A percentile compares a stretch with the other conserved stretches of the same genome.
Conservation (phyloP, 1,284 basidiomycete genomes). For the Ganoderma lucidum region DNA sequence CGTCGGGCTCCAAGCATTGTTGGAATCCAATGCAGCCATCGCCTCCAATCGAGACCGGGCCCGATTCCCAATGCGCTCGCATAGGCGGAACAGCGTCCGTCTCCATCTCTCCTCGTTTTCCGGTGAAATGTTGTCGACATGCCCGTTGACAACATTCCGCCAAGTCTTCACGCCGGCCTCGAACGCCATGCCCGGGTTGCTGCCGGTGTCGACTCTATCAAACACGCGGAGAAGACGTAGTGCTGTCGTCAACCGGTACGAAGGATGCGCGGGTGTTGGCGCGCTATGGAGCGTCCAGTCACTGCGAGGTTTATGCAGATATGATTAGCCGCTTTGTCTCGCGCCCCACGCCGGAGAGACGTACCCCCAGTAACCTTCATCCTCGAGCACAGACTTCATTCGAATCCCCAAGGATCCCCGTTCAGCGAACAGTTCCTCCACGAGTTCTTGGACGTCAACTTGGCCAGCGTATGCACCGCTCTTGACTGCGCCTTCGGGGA, state of each 20-base stretch:
- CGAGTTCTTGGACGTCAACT: constrained; percentile 66
- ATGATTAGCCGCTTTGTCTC: constrained; percentile 1
- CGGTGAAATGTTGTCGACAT: constrained; percentile 47
- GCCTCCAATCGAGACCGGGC: constrained; percentile 36
- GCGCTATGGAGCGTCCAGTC: constrained; percentile 77
- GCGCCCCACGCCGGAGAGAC: constrained; percentile 22
- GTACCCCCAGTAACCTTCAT: constrained; percentile 82
- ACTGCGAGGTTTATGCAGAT: constrained; percentile 47
- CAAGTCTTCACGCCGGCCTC: constrained; percentile 52
- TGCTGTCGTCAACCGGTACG: constrained; percentile 76
- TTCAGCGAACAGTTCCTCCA: constrained; percentile 58
- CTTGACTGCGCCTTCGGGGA: constrained; percentile 39
- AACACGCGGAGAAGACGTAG: constrained; percentile 68
- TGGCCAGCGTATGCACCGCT: constrained; percentile 53
- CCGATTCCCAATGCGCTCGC: constrained; percentile 44
- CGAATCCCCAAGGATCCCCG: constrained; percentile 45
- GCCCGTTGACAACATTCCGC: constrained; percentile 63
- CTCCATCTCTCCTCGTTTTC: constrained; percentile 57
- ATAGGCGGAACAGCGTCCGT: constrained; percentile 45
- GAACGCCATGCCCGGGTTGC: background rate
- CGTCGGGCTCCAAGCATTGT: background rate
- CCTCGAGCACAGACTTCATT: constrained; percentile 60
- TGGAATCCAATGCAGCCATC: background rate
- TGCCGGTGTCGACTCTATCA: constrained; percentile 11
- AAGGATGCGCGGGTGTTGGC: constrained; percentile 71